Evolutionary conservation across 164 flowering plant species (phyloP).

Genomic region (Kingdonia uniflora): DNA sequence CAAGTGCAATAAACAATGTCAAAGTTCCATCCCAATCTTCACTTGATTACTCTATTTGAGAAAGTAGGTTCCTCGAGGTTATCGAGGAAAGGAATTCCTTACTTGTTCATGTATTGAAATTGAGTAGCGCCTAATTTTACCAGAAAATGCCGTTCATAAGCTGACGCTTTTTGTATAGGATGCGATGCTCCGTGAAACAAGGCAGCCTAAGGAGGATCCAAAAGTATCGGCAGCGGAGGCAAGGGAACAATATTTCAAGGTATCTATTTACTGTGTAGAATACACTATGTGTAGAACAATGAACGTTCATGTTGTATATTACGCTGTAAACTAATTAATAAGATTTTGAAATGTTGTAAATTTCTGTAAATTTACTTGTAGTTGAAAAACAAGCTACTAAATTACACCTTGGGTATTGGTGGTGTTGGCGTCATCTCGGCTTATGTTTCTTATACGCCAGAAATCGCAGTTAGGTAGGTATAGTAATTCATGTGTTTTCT

Average conservation of each 20-base stretch:
- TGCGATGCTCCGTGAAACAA: conserved; percentile 58
- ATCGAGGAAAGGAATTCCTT: too few species aligned
- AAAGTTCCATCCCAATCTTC: too few species aligned
- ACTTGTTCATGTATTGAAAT: too few species aligned
- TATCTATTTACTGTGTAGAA: conserved; percentile 15
- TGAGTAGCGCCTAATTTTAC: too few species aligned
- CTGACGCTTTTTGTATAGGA: conserved; percentile 31
- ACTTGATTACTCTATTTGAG: too few species aligned
- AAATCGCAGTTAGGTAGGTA: conserved; percentile 72
- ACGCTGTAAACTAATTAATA: too few species aligned
- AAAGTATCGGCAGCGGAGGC: conserved; percentile 73
- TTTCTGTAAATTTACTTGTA: conserved; percentile 19
- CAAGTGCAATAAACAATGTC: too few species aligned
- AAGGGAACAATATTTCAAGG: conserved; percentile 73
- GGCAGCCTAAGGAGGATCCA: conserved; percentile 52
- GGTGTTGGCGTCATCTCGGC: conserved; percentile 71
- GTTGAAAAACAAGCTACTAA: conserved; percentile 71
- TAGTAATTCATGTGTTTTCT: not conserved
- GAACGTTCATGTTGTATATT: too few species aligned
- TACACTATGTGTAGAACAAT: too few species aligned
- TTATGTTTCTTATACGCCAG: conserved; percentile 78
- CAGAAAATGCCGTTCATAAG: too few species aligned
- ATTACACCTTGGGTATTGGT: conserved; percentile 71
- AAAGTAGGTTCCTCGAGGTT: too few species aligned
- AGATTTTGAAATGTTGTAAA: too few species aligned